Evolutionary conservation across 768 basidiomycete species (phyloP).

Genomic region (Guyanaporus albipodus): DNA sequence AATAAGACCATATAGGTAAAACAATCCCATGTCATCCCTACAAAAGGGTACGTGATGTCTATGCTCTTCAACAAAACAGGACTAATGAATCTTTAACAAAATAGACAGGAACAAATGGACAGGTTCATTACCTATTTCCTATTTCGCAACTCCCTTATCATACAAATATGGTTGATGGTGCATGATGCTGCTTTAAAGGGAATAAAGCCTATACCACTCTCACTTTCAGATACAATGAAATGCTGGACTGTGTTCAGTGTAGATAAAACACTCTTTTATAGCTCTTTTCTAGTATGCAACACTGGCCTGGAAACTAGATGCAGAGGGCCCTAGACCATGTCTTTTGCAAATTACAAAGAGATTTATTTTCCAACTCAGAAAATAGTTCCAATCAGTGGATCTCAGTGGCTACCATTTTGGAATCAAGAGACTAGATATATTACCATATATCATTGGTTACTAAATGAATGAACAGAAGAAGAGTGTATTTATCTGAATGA

Average conservation of each 20-base stretch:
- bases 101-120: too few species aligned
- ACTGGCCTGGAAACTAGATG: background rate
- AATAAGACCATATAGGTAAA: too few species aligned
- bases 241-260: constrained; percentile 7
- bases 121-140: too few species aligned
- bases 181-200: background rate
- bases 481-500: background rate
- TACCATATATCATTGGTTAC: background rate
- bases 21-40: too few species aligned
- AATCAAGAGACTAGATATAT: background rate
- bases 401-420: background rate
- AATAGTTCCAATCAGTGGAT: background rate
- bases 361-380: constrained; percentile 1
- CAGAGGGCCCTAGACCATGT: background rate
- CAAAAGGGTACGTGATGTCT: too few species aligned
- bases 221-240: constrained; percentile 5
- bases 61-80: too few species aligned
- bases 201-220: background rate
- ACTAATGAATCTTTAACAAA: too few species aligned
- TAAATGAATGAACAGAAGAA: background rate
- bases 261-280: background rate
- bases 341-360: background rate
- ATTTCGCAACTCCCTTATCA: too few species aligned
- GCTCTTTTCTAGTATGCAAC: constrained; percentile 1
- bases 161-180: constrained; percentile 1